Base-by-base conservation (phyloP, 208 protist species). In the Crithidia fasciculata region DNA sequence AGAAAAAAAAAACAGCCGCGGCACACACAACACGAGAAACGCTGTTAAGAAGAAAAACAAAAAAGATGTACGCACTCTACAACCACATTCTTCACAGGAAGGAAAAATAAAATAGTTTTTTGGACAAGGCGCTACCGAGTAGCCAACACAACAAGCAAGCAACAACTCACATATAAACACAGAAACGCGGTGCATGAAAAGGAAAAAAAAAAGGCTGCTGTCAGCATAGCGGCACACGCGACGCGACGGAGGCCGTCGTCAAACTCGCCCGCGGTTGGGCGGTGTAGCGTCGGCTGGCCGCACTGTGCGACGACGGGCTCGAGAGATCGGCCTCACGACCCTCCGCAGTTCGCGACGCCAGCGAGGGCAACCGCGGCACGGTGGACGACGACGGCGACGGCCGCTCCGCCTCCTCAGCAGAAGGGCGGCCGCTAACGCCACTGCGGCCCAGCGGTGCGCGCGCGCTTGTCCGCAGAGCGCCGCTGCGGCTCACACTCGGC, bases 321-420 rank as follows among this genome's bases (percentile, higher is more conserved):
- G 9, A 53, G 53, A 61, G 19, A 15, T 70, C 65, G 2, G 16
- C 19, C 36, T 59, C 53, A 19, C 19, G 18, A 2, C 4, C 18
- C 37, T 70, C 71, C 13, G 18, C 15, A 41, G 40, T 19, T 16
- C 63, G 19, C 13, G 47, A 55, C n/a, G 72, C 8, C 36, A 55
- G 39, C 13, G 66, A 60, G 8, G 64, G 47, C 54, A 62, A 8
- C 41, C 49, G 47, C 8, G 44, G 64, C 5, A 44, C 39, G 2
- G 15, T 9, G 7, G 39, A 39, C 19, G 39, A 7, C 19, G 39
- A 7, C 15, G 56, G 41, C 9, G 63, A n/a, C 12, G 39, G 28
- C 36, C 47, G 49, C 72, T 71, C 65, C n/a, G 28, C 43, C 5
- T 53, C 55, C 4, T 8, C 50, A 0, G 36, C 50, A 9, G 6